These are phyloP conservation scores for Annulohypoxylon truncatum DNA, from an alignment of 2,329 filamentous ascomycete genomes.

Conservation along the genomic window DNA sequence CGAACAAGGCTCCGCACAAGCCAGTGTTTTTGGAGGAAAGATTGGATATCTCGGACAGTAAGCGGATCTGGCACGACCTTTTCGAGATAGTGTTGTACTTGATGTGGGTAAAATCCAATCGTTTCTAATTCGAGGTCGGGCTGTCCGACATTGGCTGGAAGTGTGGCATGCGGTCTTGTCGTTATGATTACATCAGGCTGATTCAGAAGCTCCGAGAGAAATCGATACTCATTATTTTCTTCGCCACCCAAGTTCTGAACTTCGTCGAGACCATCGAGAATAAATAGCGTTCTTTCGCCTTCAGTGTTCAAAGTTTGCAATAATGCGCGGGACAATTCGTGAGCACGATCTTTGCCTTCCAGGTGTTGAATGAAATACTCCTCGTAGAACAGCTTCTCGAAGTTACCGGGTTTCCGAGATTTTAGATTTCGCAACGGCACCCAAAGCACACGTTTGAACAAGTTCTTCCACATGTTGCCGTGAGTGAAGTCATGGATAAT, in stretches of 20 bases:
- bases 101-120: neutral
- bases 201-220: neutral
- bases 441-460: constrained; percentile 1
- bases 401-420: neutral
- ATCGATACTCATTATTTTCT: neutral
- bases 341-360: no score
- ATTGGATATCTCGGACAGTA: neutral
- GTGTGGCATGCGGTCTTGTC: neutral
- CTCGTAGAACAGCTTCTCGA: neutral
- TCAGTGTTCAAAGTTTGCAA: neutral
- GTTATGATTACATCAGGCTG: constrained; percentile 2
- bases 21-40: neutral
- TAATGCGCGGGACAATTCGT: no score
- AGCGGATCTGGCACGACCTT: neutral
- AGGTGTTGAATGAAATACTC: neutral
- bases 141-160: neutral
- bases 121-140: neutral
- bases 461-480: neutral
- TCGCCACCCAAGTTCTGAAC: neutral
- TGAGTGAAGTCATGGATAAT: neutral
- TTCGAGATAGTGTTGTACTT: neutral
- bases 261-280: constrained; percentile 1
- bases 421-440: neutral
- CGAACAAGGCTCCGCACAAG: constrained; percentile 2
- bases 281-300: neutral